Evolutionary conservation across 2,329 filamentous ascomycete genomes (phyloP).

Genomic region (Fusarium palustre): DNA sequence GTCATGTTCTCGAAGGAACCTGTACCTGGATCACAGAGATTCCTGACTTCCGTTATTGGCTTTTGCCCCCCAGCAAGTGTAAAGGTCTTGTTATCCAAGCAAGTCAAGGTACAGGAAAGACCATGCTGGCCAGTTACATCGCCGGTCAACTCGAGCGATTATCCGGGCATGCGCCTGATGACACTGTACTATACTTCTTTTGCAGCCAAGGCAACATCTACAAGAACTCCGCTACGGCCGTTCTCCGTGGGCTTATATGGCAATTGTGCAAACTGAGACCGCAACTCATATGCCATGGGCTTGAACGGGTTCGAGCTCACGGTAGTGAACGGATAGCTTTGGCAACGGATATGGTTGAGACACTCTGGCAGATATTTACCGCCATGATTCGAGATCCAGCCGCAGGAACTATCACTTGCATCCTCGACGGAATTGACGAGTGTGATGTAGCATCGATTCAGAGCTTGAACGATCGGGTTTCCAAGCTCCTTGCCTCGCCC

Average conservation of each 20-base stretch:
- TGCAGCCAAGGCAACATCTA: slow-evolving; percentile 14
- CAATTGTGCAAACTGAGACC: slow-evolving; percentile 17
- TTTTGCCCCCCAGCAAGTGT: not conserved
- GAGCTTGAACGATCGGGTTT: not conserved
- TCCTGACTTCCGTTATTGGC: slow-evolving; percentile 6
- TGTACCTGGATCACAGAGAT: slow-evolving; percentile 3
- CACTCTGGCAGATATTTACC: slow-evolving; percentile 19
- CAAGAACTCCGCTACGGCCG: slow-evolving; percentile 1
- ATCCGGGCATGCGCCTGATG: not conserved
- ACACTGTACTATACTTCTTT: slow-evolving; percentile 24
- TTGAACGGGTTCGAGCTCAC: not conserved
- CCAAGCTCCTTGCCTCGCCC: not conserved
- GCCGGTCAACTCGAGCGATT: slow-evolving; percentile 12
- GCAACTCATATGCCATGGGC: not conserved
- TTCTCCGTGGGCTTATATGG: slow-evolving; percentile 21
- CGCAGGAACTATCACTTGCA: not conserved
- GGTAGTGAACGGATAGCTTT: not conserved
- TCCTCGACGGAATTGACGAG: slow-evolving; percentile 25
- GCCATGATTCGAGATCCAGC: slow-evolving; percentile 3
- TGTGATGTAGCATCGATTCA: not conserved
- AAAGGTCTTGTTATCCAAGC: slow-evolving; percentile 8
- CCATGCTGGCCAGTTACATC: slow-evolving; percentile 11
- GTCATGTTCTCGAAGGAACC: not conserved
- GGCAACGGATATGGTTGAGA: not conserved
- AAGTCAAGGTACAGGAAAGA: slow-evolving; percentile 15